Evolutionary conservation across 306 rosid genomes (phyloP), one percentile per base, ranked within the genome.

Genomic region (Vicia sativa): DNA sequence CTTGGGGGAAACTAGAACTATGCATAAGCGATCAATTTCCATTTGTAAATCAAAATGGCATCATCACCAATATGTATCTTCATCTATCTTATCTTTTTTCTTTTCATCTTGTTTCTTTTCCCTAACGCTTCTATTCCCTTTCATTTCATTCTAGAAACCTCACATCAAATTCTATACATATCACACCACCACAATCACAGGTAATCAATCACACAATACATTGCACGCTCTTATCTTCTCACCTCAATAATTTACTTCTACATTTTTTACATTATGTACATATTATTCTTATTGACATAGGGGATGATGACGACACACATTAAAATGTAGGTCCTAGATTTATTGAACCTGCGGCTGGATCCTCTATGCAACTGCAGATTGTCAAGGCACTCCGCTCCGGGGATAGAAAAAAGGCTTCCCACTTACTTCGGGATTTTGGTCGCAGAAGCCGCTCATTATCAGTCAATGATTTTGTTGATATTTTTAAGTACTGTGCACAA

Each of bases 401-500:
- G 11, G 79, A 89, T 43, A 85, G 87, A 73, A 79, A 71, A 62
- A 72, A 63, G 78, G 96, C 96, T 56, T 89, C 87, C 26, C 62
- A 75, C 70, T 81, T 87, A 13, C 97, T 91, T 70, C 60, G 45
- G 58, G 86, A 70, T 66, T 83, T 89, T 43, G 82, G 79, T 68
- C 73, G 68, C 56, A 79, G 64, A 79, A 87, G 79, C 45, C 56
- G 25, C 61, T 78, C 86, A 12, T 78, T 79, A 62, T 67, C 79
- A 37, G 84, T 90, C 13, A 67, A 78, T 67, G 85, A 85, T 84
- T 91, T 91, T 72, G 66, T 82, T 72, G 16, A 50, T 71, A 76
- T 91, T 82, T 78, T 89, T 16, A 70, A 68, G 49, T 77, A 84
- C 79, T 91, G 97, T 84, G 89, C 89, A 9, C 63, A 7, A 21